Conservation (phyloP, 1,139 yeast genomes). For the Sugiyamaella novakii region DNA sequence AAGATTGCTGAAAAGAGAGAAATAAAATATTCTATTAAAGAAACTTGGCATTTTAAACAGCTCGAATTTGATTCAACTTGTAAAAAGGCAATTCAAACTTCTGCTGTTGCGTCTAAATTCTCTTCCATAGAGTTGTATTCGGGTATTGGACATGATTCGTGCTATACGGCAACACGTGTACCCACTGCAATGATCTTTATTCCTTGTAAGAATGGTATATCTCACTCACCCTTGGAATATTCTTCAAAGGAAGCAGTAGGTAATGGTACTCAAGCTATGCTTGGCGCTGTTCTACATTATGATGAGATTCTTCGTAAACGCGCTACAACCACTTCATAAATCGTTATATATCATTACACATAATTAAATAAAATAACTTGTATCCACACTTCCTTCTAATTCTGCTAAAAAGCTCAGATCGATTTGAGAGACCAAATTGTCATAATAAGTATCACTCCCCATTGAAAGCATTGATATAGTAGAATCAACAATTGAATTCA, state of each 20-base stretch:
- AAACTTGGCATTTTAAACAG: conserved; percentile 52
- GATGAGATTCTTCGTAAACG: conserved; percentile 45
- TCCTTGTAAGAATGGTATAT: conserved; percentile 69
- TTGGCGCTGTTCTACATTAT: conserved; percentile 60
- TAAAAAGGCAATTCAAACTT: conserved; percentile 52
- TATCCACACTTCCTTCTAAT: conserved; percentile 9
- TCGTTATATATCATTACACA: too few species aligned
- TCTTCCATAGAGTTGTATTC: conserved; percentile 53
- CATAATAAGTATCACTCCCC: conserved; percentile 27
- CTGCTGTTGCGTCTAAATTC: conserved; percentile 56
- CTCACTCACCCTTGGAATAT: conserved; percentile 69
- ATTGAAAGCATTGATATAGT: conserved; percentile 27
- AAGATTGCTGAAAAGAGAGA: conserved; percentile 44
- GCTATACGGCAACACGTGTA: conserved; percentile 55
- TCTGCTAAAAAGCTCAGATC: conserved; percentile 21
- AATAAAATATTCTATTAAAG: conserved; percentile 49
- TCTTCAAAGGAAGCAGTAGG: conserved; percentile 63
- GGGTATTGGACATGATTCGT: conserved; percentile 78
- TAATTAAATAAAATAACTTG: conserved; percentile 7
- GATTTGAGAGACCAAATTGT: conserved; percentile 26
- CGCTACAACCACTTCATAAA: too few species aligned
- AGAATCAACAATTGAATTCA: conserved; percentile 21
- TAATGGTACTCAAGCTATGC: conserved; percentile 59
- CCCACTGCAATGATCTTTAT: conserved; percentile 78
- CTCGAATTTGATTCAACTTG: conserved; percentile 56